phyloP scores from a whole-genome alignment of 208 protist genomes.

The Herpetomonas samuelpessoai region DNA sequence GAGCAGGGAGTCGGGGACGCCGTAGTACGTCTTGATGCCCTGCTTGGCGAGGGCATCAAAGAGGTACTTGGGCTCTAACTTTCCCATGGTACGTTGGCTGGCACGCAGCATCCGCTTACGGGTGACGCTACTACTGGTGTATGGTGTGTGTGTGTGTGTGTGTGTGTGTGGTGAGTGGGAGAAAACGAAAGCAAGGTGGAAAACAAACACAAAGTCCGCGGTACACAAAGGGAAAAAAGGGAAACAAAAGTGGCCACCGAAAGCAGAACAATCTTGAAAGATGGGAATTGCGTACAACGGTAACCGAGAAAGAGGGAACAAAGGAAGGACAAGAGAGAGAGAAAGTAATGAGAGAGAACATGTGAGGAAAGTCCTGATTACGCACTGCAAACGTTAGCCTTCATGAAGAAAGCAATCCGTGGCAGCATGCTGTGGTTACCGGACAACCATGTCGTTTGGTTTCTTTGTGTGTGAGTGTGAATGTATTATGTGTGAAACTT shows the following conservation, averaged over 20 bases:
- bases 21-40: conserved; percentile 69
- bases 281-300: too few species aligned
- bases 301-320: background rate
- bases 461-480: too few species aligned
- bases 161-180: background rate
- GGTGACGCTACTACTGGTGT: too few species aligned
- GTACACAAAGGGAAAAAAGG: conserved; percentile 8
- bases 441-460: too few species aligned
- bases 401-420: too few species aligned
- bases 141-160: background rate
- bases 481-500: too few species aligned
- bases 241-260: too few species aligned
- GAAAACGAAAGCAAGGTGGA: conserved; percentile 5
- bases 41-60: conserved; percentile 34
- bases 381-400: too few species aligned
- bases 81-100: conserved; percentile 8
- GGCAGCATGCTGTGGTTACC: too few species aligned
- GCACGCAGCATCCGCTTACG: conserved; percentile 12
- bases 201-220: conserved; percentile 6
- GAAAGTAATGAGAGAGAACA: conserved; percentile 7
- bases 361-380: too few species aligned
- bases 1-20: conserved; percentile 85
- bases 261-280: too few species aligned
- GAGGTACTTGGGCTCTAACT: conserved; percentile 41
- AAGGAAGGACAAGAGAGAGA: conserved; percentile 6